Conservation (phyloP, 2,329 filamentous ascomycete genomes). For the Cercospora sp. region DNA sequence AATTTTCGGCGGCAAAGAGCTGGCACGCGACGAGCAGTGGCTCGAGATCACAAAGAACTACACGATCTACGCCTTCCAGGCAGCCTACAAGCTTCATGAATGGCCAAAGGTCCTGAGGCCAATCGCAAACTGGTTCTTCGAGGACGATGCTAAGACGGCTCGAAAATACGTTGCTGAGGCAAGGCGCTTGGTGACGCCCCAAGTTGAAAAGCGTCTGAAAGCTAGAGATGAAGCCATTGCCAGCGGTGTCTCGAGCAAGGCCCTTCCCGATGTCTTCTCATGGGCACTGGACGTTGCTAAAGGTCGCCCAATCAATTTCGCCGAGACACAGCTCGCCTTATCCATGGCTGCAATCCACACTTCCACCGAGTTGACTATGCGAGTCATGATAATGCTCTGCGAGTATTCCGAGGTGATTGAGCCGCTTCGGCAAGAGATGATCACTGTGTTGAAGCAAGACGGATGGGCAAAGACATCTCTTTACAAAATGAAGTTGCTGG, state of each 20-base stretch:
- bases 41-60: neutral
- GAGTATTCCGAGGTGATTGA: constrained; percentile 32
- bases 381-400: constrained; percentile 28
- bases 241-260: neutral
- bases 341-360: constrained; percentile 18
- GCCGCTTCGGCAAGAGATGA: constrained; percentile 29
- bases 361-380: constrained; percentile 27
- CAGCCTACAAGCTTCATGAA: neutral
- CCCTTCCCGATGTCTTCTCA: constrained; percentile 25
- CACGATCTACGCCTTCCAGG: neutral
- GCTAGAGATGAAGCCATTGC: neutral
- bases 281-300: constrained; percentile 31
- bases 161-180: neutral
- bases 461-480: constrained; percentile 33
- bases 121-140: neutral
- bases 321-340: constrained; percentile 23
- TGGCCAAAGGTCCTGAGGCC: neutral
- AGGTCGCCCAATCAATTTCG: constrained; percentile 14
- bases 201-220: neutral
- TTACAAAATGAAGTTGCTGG: constrained; percentile 36
- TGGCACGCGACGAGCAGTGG: neutral
- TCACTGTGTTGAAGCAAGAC: constrained; percentile 26
- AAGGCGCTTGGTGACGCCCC: neutral
- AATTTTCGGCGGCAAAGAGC: neutral
- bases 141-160: neutral